Evolutionary conservation across 306 rosid species (phyloP).

Genomic region (Glycine soja): DNA sequence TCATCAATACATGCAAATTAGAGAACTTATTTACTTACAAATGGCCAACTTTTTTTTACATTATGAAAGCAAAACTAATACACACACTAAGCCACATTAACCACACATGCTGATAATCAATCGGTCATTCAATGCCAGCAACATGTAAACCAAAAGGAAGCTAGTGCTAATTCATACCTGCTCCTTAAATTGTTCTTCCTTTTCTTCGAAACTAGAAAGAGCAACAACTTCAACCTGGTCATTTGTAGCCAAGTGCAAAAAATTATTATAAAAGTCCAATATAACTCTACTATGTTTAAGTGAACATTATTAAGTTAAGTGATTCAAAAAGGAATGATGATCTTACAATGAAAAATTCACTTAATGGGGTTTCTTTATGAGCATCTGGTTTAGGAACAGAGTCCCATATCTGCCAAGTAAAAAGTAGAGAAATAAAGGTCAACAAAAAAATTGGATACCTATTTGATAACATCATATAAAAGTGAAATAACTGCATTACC

Average conservation of each 20-base stretch:
- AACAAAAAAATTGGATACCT: not conserved
- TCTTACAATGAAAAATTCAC: constrained; percentile 87
- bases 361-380: constrained; percentile 77
- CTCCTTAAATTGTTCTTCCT: constrained; percentile 88
- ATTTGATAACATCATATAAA: constrained; percentile 9
- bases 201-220: constrained; percentile 90
- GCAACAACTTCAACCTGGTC: constrained; percentile 90
- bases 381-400: constrained; percentile 88
- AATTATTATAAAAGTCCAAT: constrained; percentile 32
- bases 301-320: constrained; percentile 10
- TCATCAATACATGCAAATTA: constrained; percentile 5
- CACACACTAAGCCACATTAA: not conserved
- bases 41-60: constrained; percentile 5
- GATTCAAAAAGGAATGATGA: constrained; percentile 38
- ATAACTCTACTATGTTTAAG: not conserved
- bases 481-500: constrained; percentile 51
- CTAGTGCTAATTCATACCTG: constrained; percentile 59
- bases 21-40: constrained; percentile 6
- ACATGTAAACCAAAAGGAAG: constrained; percentile 33
- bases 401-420: constrained; percentile 81
- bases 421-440: constrained; percentile 30
- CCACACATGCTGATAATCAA: not conserved
- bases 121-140: constrained; percentile 21
- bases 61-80: constrained; percentile 18
- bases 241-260: constrained; percentile 45